phyloP scores from a whole-genome alignment of 2,329 filamentous ascomycete species.

The Ophiocordyceps camponoti-leonardi region DNA sequence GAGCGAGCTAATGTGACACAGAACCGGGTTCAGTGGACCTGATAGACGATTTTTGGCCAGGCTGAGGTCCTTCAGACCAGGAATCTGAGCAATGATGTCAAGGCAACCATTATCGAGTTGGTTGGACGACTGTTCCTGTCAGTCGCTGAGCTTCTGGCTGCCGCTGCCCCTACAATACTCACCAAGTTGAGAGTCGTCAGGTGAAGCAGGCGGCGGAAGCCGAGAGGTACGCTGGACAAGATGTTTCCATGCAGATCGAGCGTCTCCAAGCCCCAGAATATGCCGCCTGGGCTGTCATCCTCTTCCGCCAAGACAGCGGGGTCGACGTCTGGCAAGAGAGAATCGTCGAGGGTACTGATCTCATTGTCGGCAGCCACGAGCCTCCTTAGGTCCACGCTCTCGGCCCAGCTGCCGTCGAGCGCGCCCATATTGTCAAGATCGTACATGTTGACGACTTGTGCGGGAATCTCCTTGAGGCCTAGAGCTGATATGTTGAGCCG shows the following conservation, averaged over 20 bases:
- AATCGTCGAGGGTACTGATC: constrained; percentile 53
- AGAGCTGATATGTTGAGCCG: constrained; percentile 79
- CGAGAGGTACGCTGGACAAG: constrained; percentile 54
- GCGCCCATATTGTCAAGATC: constrained; percentile 51
- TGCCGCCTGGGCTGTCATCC: constrained; percentile 49
- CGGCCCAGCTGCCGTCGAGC: constrained; percentile 62
- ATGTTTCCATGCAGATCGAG: constrained; percentile 78
- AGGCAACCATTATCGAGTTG: constrained; percentile 56
- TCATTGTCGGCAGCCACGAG: constrained; percentile 86
- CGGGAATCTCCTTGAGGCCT: constrained; percentile 60
- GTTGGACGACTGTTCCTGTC: constrained; percentile 51
- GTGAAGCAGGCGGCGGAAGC: constrained; percentile 53
- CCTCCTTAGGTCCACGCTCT: constrained; percentile 72
- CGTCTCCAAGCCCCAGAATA: constrained; percentile 67
- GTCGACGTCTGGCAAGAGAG: constrained; percentile 59
- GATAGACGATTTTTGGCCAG: constrained; percentile 62
- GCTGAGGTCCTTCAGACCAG: constrained; percentile 59
- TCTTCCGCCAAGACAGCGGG: constrained; percentile 40
- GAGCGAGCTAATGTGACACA: constrained; percentile 48
- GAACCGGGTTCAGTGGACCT: constrained; percentile 45
- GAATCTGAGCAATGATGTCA: constrained; percentile 57
- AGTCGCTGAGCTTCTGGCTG: constrained; percentile 4
- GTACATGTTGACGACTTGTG: constrained; percentile 82
- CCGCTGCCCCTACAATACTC: constrained; percentile 13
- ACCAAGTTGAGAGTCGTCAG: constrained; percentile 73